These are phyloP conservation scores for Eutrema salsugineum DNA, from an alignment of 441 rosid species.

Conservation along the genomic window DNA sequence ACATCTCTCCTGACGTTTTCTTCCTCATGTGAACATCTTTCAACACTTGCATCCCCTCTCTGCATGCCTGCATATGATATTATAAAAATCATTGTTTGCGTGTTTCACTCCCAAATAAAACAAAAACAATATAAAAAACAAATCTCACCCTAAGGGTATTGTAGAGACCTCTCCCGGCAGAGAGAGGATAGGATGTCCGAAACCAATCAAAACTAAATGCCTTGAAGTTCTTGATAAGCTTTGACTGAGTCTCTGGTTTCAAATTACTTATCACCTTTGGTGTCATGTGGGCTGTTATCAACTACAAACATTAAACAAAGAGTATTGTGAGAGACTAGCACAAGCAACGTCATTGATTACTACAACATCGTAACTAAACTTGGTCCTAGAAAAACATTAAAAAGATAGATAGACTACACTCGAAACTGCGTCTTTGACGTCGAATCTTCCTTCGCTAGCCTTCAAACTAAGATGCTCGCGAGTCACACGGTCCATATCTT, in stretches of 20 bases:
- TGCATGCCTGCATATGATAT: neutral
- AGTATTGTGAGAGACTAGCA: no score
- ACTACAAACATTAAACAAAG: neutral
- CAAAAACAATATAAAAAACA: neutral
- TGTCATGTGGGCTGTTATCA: neutral
- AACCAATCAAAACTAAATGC: conserved; percentile 10
- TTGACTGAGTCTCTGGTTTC: neutral
- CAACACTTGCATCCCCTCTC: neutral
- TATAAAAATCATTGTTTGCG: neutral
- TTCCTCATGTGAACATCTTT: neutral
- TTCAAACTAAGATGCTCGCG: neutral
- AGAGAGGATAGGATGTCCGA: neutral
- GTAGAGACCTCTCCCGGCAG: conserved; percentile 8
- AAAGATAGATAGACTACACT: neutral
- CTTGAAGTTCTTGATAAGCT: neutral
- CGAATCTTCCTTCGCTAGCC: neutral
- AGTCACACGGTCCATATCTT: conserved; percentile 12
- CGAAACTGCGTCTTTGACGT: conserved; percentile 1
- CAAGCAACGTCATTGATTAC: neutral
- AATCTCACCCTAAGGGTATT: conserved; percentile 1
- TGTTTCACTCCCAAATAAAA: neutral
- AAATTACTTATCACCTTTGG: conserved; percentile 8
- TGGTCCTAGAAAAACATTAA: neutral
- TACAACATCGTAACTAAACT: neutral
- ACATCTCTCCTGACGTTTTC: conserved; percentile 7